phyloP scores from a whole-genome alignment of 192 early-diverging fungal genomes.

The Coemansia sp. region DNA sequence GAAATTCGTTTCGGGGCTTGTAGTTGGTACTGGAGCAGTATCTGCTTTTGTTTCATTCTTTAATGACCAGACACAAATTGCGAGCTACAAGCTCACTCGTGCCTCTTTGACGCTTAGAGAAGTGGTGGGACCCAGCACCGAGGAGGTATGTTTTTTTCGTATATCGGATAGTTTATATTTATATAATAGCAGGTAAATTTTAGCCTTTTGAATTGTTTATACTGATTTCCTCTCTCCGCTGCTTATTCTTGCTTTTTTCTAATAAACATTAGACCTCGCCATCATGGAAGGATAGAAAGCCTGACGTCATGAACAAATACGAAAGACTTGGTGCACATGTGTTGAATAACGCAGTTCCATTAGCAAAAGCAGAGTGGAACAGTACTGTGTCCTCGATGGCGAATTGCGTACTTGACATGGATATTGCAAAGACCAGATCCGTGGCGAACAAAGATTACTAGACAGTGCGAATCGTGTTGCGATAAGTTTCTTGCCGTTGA shows the following conservation, averaged over 20 bases:
- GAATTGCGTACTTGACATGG: constrained; percentile 11
- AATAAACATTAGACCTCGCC: constrained; percentile 12
- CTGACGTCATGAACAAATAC: constrained; percentile 27
- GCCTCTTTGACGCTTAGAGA: constrained; percentile 32
- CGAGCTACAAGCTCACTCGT: constrained; percentile 32
- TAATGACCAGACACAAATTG: constrained; percentile 32
- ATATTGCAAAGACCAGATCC: constrained; percentile 17
- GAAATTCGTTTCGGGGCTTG: constrained; percentile 45
- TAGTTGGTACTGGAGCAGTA: constrained; percentile 40
- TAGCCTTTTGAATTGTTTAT: too few species aligned
- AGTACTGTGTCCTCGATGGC: constrained; percentile 16
- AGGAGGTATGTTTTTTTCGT: neutral
- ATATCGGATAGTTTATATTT: too few species aligned
- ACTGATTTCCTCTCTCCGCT: neutral
- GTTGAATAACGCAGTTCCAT: constrained; percentile 35
- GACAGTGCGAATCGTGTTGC: neutral
- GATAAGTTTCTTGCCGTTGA: too few species aligned
- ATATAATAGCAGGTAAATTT: too few species aligned
- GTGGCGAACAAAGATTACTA: neutral
- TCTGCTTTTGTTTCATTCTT: constrained; percentile 41
- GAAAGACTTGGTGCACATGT: constrained; percentile 27
- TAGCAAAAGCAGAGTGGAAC: constrained; percentile 51
- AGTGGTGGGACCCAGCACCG: neutral
- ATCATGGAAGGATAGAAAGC: constrained; percentile 22
- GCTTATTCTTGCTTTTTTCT: too few species aligned